Conservation (phyloP, 78 protist species). For the Dictyostelium purpureum region DNA sequence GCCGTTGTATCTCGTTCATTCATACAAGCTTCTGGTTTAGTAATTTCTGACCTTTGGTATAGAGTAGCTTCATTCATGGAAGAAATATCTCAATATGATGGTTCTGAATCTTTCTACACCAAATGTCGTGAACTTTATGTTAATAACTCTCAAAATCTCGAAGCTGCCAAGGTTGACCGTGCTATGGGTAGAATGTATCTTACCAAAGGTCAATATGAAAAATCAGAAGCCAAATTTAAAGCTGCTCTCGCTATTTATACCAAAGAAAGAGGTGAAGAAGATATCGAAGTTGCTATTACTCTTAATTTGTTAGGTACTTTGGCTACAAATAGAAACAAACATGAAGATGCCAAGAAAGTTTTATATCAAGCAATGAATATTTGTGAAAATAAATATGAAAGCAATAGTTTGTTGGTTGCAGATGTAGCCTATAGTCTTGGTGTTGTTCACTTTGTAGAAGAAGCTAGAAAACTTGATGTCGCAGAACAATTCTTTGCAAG, state of each 20-base stretch:
- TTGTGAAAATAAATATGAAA: conserved; percentile 45
- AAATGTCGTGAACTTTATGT: conserved; percentile 64
- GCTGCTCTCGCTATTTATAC: conserved; percentile 47
- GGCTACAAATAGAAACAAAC: not conserved
- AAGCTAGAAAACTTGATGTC: conserved; percentile 26
- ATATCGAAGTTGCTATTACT: conserved; percentile 64
- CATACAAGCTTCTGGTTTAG: conserved; percentile 61
- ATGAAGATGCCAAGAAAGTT: conserved; percentile 40
- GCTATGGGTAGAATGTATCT: conserved; percentile 67
- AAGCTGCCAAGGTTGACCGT: conserved; percentile 82
- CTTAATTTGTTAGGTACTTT: conserved; percentile 53
- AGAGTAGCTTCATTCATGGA: conserved; percentile 67
- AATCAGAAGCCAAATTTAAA: conserved; percentile 38
- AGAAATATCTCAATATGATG: conserved; percentile 69
- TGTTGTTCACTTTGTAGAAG: conserved; percentile 62
- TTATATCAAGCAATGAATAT: conserved; percentile 48
- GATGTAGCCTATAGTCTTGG: conserved; percentile 78
- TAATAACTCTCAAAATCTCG: conserved; percentile 51
- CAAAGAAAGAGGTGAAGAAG: conserved; percentile 78
- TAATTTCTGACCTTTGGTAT: conserved; percentile 62
- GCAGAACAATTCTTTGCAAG: conserved; percentile 39
- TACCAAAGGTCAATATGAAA: not conserved
- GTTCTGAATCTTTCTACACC: conserved; percentile 29
- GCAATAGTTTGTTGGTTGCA: conserved; percentile 21
- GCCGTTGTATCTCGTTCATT: conserved; percentile 7